Evolutionary conservation across 176 grass and related monocot genomes (phyloP), one percentile per base, ranked within the genome.

Genomic region (Avena atlantica): DNA sequence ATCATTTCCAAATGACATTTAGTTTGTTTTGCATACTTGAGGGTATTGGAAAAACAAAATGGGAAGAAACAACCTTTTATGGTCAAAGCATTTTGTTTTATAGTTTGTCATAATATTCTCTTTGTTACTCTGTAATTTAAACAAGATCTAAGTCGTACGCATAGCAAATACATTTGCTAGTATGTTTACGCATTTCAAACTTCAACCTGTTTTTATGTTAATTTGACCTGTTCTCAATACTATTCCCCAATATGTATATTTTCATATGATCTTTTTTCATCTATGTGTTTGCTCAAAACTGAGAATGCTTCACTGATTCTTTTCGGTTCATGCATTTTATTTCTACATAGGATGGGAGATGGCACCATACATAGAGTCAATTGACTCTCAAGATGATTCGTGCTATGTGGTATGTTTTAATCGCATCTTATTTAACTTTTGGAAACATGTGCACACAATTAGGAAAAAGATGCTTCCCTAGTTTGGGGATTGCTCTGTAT

Each of bases 291-390:
- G 36, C 62, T 25, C 23, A 47, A 50, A 63, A 29, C 84, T 84
- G 12, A 80, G 31, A 5, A 72, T 82, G 66, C 23, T 20, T 68
- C 55, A 51, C 70, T 69, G 62, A 64, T 79, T 80, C 19, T 85
- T 27, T 60, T 40, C 12, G 10, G 37, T 83, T 70, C 37, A 78
- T 78, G 49, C 27, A 70, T 40, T n/a, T 17, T 74, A 45, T 87
- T 87, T 34, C 83, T 29, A 61, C 25, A 36, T 73, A 98, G 96
- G 90, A 50, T 98, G 93, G 96, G 96, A 98, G 67, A 98, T 95
- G 92, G 96, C 93, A 87, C 91, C 96, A 70, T 98, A 95, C 80
- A 88, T 98, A 89, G 96, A 98, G 62, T 89, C 87, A 60, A 92
- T 98, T 82, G 91, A 98, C 94, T 93, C 81, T 91, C 93, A 98